phyloP scores from a whole-genome alignment of 371 early-diverging fungal species.

The Mucor velutinosus region DNA sequence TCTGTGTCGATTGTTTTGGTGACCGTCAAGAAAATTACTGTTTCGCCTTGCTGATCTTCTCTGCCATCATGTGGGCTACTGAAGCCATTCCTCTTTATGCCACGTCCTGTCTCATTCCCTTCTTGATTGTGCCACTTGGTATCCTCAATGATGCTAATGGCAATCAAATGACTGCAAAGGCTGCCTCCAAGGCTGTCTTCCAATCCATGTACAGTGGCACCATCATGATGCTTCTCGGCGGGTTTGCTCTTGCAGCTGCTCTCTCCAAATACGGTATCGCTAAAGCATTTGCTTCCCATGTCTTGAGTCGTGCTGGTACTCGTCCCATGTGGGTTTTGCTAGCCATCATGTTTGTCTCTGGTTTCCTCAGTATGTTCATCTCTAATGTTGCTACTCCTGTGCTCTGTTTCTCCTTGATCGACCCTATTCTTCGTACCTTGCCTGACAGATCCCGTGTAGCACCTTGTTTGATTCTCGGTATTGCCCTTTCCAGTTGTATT shows the following conservation, averaged over 20 bases:
- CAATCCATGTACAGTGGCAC: slow-evolving; percentile 94
- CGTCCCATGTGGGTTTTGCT: slow-evolving; percentile 70
- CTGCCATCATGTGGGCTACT: slow-evolving; percentile 73
- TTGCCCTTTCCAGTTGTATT: slow-evolving; percentile 93
- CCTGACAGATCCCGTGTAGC: slow-evolving; percentile 74
- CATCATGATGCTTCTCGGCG: slow-evolving; percentile 95
- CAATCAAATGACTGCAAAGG: slow-evolving; percentile 60
- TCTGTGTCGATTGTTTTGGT: slow-evolving; percentile 61
- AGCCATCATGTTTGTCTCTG: slow-evolving; percentile 77
- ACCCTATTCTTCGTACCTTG: slow-evolving; percentile 74
- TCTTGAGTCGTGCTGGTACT: slow-evolving; percentile 75
- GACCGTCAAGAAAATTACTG: slow-evolving; percentile 66
- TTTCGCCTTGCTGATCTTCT: slow-evolving; percentile 66
- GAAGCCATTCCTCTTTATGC: slow-evolving; percentile 85
- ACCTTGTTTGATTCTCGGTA: slow-evolving; percentile 87
- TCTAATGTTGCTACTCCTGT: slow-evolving; percentile 87
- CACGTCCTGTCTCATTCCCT: slow-evolving; percentile 78
- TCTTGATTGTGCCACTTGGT: slow-evolving; percentile 70
- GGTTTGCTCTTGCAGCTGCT: slow-evolving; percentile 89
- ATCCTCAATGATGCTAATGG: slow-evolving; percentile 67
- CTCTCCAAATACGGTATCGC: slow-evolving; percentile 67
- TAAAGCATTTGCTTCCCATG: slow-evolving; percentile 68
- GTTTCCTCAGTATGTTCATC: slow-evolving; percentile 80
- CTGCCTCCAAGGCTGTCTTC: slow-evolving; percentile 83
- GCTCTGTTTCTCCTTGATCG: slow-evolving; percentile 76